These are phyloP conservation scores for Geosmithia putterillii DNA, from an alignment of 2,329 filamentous ascomycete genomes.

Conservation along the genomic window DNA sequence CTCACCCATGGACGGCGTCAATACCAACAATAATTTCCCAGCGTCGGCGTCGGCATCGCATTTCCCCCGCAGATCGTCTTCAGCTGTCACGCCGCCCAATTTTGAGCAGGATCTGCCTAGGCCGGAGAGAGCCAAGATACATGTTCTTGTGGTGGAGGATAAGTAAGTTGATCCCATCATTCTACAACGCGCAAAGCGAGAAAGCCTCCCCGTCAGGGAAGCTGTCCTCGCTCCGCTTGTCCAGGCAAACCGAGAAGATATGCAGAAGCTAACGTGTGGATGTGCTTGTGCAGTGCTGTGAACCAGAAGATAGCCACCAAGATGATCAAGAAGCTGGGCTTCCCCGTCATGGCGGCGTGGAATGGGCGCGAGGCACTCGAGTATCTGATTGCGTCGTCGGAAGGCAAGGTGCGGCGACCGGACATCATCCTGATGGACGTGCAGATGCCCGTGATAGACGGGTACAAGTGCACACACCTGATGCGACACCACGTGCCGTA, in stretches of 20 bases:
- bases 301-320: slow-evolving; percentile 69
- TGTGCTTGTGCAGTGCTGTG: slow-evolving; percentile 31
- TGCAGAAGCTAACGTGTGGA: not conserved
- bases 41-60: slow-evolving; percentile 9
- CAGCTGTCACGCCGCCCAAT: slow-evolving; percentile 20
- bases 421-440: slow-evolving; percentile 72
- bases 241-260: too few species aligned
- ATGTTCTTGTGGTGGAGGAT: slow-evolving; percentile 72
- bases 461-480: slow-evolving; percentile 64
- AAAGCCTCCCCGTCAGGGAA: too few species aligned
- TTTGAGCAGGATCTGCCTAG: slow-evolving; percentile 36
- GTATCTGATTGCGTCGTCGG: slow-evolving; percentile 47
- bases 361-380: slow-evolving; percentile 71
- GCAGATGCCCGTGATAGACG: slow-evolving; percentile 66
- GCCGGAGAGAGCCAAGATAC: slow-evolving; percentile 47
- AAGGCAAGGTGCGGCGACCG: slow-evolving; percentile 41
- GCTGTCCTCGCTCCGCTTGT: too few species aligned
- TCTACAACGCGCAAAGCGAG: too few species aligned
- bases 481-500: slow-evolving; percentile 58
- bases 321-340: slow-evolving; percentile 62
- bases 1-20: too few species aligned
- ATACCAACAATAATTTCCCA: too few species aligned
- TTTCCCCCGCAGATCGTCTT: slow-evolving; percentile 17
- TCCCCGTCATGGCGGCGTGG: slow-evolving; percentile 59
- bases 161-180: slow-evolving; percentile 41